Evolutionary conservation across 2,329 filamentous ascomycete genomes (phyloP), one percentile per base, ranked within the genome.

Genomic region (Diaporthe aspalathi): DNA sequence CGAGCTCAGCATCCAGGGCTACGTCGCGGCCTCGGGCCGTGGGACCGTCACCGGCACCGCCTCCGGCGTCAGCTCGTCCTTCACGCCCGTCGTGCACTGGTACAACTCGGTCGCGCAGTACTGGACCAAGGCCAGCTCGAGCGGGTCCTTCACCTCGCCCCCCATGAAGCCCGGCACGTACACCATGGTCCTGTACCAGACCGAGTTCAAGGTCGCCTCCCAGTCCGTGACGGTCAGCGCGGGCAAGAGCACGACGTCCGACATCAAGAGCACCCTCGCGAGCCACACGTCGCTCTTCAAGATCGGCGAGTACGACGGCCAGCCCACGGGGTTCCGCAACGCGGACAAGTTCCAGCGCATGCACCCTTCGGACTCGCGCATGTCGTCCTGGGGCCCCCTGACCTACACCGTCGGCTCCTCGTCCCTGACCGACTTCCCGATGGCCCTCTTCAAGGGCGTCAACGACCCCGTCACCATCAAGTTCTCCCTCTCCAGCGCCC

Each of bases 301-400:
- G 75, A 91, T 92, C 62, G 91, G 91, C 32, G 85, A 89, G 27
- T 91, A 88, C 82, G 91, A 93, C 75, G 90, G 90, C 57, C 84
- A 88, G 79, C 89, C 89, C 24, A 87, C 83, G 8, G 90, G 89
- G 20, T 91, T 93, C 83, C 86, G 86, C 74, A 92, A 93, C 77
- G 90, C 90, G 17, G 90, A 86, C 68, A 91, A 91, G 76, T 88
- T 91, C 77, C 84, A 89, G 17, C 86, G 89, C 66, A 92, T 92
- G 90, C 91, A 93, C 77, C 91, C 90, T 3, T 89, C 88, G 5
- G 91, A 92, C 79, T 81, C 80, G 49, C 87, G 90, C 76, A 92
- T 92, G 90, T 80, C 83, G 32, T 83, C 81, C 70, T 92, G 90
- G 90, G 85, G 83, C 0, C 84, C 89, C 0, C 75, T 85, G 16